Base-by-base conservation (phyloP, 2,329 filamentous ascomycete genomes). In the Fusarium fujikuroi region DNA sequence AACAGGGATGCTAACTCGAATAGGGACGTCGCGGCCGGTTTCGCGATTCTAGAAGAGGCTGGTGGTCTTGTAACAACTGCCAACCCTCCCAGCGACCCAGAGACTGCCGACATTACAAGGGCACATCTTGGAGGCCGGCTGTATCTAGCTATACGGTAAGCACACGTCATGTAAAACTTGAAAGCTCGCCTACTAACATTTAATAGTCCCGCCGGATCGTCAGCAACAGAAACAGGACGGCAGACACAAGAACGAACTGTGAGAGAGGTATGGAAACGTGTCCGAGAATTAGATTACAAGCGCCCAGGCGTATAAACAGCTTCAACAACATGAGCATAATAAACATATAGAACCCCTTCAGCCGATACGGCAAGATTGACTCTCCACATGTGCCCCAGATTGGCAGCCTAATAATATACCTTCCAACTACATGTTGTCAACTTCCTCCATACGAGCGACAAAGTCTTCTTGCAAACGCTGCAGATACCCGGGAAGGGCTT, bases 1-100 rank as follows among this genome's bases (percentile, higher is more conserved):
- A 7, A 5, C 9, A 11, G 25, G 21, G 3, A 30, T 11, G 14
- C 60, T 65, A 36, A 66, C 58, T 65, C 18, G 53, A 5, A n/a
- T 7, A 88, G 87, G 92, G 93, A 95, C 74, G 92, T 94, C 7
- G 92, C 92, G 4, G 93, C 92, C 18, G 92, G 92, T 4, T 90
- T 94, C 66, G 92, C 91, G 9, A 90, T 95, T 44, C 82, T 95
- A 2, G 84, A 91, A 64, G 92, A 95, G 82, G 92, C 93, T 5
- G 92, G 92, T 3, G 93, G 93, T 0, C 80, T 95, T 8, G 86
- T 94, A 25, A 95, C 92, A 1, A 92, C 90, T 7, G 92, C 92
- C 1, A 94, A 94, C 75, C 92, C 92, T 4, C 92, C 92, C 0
- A 80, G 86, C 43, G 84, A 92, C 71, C 80, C 83, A 18, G 84